A percentile compares a stretch with the other conserved stretches of the same genome.
These are phyloP conservation scores for Calonectria hawksworthii DNA, from an alignment of 2,329 filamentous ascomycete genomes.

Conservation along the genomic window DNA sequence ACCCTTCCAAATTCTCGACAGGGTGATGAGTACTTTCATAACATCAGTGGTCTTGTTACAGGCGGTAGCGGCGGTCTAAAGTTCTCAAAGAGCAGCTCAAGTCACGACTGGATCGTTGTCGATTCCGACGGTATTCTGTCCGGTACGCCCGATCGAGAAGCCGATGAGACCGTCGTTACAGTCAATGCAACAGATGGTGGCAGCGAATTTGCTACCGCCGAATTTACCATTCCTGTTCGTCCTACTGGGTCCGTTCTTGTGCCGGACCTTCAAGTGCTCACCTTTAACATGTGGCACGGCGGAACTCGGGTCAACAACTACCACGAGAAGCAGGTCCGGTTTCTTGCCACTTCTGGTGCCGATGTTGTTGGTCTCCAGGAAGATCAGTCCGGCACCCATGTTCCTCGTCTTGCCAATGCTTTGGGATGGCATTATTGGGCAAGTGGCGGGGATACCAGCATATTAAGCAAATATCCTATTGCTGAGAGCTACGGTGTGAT, in stretches of 20 bases:
- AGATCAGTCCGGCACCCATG: neutral
- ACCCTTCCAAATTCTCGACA: neutral
- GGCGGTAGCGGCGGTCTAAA: neutral
- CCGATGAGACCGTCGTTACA: neutral
- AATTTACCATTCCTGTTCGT: neutral
- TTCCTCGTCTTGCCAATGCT: neutral
- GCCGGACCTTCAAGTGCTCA: neutral
- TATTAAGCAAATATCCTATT: neutral
- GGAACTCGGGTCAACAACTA: neutral
- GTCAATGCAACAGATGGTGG: neutral
- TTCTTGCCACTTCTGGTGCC: neutral
- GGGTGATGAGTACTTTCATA: neutral
- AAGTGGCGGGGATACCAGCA: neutral
- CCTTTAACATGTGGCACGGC: neutral
- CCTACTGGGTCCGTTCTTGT: neutral
- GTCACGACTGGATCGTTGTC: neutral
- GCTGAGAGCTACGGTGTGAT: neutral
- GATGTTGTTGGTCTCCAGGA: neutral
- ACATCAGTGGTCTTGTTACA: neutral
- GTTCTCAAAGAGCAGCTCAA: neutral
- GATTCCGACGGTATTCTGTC: neutral
- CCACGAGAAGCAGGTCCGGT: neutral
- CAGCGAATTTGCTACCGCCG: neutral
- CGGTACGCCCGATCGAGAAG: neutral
- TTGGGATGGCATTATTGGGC: neutral